Evolutionary conservation across 805 yeast species (phyloP).

Genomic region (Cyberlindnera lachancei): DNA sequence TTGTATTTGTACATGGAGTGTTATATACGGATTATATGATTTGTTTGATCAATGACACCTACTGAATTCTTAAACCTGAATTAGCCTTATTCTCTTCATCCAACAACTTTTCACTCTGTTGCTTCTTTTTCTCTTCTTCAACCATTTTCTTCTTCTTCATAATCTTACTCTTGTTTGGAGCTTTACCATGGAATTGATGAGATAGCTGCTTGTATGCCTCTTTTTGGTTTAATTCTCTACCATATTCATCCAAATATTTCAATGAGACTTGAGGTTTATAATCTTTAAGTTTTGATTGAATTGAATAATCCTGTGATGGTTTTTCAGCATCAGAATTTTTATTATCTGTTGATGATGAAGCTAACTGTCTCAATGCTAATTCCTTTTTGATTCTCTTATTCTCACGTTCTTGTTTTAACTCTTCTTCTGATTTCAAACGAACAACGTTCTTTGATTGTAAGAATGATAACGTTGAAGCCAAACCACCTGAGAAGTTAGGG

Average conservation of each 20-base stretch:
- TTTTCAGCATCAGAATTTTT: background rate
- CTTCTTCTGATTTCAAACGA: constrained; percentile 5
- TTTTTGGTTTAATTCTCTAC: constrained; percentile 40
- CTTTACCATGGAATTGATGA: constrained; percentile 52
- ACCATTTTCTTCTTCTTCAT: constrained; percentile 15
- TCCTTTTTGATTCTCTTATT: constrained; percentile 9
- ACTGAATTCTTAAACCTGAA: constrained; percentile 2
- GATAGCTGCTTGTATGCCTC: constrained; percentile 56
- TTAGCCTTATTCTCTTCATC: constrained; percentile 2
- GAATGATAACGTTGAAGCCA: constrained; percentile 18
- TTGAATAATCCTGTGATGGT: background rate
- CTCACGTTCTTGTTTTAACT: constrained; percentile 7
- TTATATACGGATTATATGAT: background rate
- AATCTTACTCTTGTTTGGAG: constrained; percentile 16
- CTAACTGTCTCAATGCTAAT: constrained; percentile 10
- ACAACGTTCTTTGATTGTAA: constrained; percentile 16
- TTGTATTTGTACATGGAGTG: background rate
- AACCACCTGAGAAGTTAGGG: constrained; percentile 16
- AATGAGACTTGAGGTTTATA: constrained; percentile 44
- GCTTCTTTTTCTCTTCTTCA: constrained; percentile 12
- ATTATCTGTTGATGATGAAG: background rate
- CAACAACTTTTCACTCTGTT: constrained; percentile 5
- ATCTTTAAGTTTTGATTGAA: constrained; percentile 6
- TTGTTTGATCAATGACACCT: too few relatives aligned
- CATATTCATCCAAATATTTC: constrained; percentile 45